Base-by-base conservation (phyloP, 2,329 filamentous ascomycete genomes). In the Fusarium dlaminii region DNA sequence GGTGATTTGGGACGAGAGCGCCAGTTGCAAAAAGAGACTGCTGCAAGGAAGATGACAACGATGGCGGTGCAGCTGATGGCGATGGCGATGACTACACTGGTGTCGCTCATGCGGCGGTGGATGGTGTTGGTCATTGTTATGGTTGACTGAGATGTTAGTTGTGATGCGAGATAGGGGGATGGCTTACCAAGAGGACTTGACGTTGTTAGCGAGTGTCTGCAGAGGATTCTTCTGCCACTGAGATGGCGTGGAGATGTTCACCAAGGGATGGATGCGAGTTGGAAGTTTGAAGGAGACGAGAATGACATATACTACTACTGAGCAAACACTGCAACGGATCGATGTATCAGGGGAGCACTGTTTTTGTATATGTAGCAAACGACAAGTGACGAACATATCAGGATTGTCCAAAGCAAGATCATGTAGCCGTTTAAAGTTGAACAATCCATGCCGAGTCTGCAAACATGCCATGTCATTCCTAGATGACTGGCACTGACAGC, bases 81-180 rank as follows among this genome's bases (percentile, higher is more conserved):
- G 5, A 56, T 36, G 34, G 46, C 37, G 27, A 72, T 39, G 37
- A 72, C 17, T 11, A 63, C 36, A 11, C 43, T 42, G 8, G 40
- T 54, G 42, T 42, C 51, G 13, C 32, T 63, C 49, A 58, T 57
- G 15, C 63, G 68, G 2, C 39, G 51, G n/a, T n/a, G 40, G 52
- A 63, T 27, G 24, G 57, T 63, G 22, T 32, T 27, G 10, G 30
- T 6, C 67, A 70, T 63, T 27, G 18, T 34, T 32, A 40, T 10
- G 18, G 45, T 22, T 55, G 60, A 15, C 42, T 70, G 20, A 8
- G 8, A 13, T 39, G 66, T 70, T 65, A 70, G 66, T 48, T 37
- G 46, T 32, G 24, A 36, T 54, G 34, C 27, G 30, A 24, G 12
- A 37, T 36, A 24, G 40, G 37, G 36, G 18, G 13, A 18, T 27